Evolutionary conservation across 1,284 basidiomycete species (phyloP), one percentile per base, ranked within the genome.

Genomic region (Boletus subluridellus): DNA sequence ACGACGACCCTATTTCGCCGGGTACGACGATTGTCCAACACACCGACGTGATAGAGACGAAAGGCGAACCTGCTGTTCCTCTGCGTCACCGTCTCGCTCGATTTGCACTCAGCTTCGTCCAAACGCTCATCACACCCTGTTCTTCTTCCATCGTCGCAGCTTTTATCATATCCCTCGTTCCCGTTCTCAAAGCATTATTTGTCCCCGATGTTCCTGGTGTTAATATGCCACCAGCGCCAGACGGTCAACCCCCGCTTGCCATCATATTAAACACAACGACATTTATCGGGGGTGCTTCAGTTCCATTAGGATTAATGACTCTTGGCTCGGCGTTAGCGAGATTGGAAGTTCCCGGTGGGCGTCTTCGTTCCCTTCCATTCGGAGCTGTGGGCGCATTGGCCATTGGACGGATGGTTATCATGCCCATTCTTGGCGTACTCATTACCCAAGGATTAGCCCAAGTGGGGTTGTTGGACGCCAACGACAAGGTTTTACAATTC

Each of bases 281-380:
- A 1, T 93, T 93, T 66, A 77, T 92, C 12, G 90, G 90, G 1
- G 83, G 74, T 0, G 87, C 90, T 0, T 83, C 83, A 1, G 83
- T 94, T 1, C 92, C 92, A 0, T 69, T 91, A 1, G 87, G 86
- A 1, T 73, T 94, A 34, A 81, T 92, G 14, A 84, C 85, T 26
- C 76, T 94, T 2, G 92, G 92, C 0, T 85, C 86, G 0, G 85
- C 87, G 1, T 79, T 94, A 30, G 89, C 90, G 0, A 76, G 87
- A 44, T 68, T 94, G 54, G 77, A 81, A 42, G 70, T 90, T 4
- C 83, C 85, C 1, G 41, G 41, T 15, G 75, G 73, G 26, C 75
- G 78, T 60, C 84, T 78, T 83, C 72, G 64, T 14, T 76, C 75
- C 4, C 74, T 92, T 14, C 92, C 92, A 0, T 67, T 86, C 0